A percentile compares a stretch with the other conserved stretches of the same genome.
These are phyloP conservation scores for Abrus precatorius DNA, from an alignment of 306 rosid species.

Conservation along the genomic window DNA sequence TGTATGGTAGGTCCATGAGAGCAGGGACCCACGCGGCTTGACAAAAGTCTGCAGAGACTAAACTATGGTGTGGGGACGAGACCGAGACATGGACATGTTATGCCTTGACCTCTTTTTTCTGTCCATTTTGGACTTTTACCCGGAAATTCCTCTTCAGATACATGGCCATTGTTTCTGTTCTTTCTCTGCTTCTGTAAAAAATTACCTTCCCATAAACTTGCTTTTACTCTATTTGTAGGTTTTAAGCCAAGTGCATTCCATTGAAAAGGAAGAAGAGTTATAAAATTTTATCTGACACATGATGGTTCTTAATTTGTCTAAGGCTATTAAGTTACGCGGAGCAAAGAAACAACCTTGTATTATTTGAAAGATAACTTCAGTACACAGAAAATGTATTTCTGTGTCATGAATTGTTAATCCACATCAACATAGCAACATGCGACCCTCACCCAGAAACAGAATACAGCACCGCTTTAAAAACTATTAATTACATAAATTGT, in stretches of 20 bases:
- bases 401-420: no score
- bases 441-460: no score
- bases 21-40: slow-evolving; percentile 78
- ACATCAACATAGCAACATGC: background rate
- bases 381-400: background rate
- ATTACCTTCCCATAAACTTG: background rate
- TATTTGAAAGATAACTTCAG: background rate
- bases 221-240: background rate
- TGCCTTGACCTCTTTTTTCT: slow-evolving; percentile 41
- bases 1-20: slow-evolving; percentile 7
- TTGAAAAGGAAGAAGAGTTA: background rate
- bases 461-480: no score
- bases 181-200: background rate
- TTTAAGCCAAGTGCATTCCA: background rate
- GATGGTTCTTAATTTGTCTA: background rate
- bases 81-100: background rate
- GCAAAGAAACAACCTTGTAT: background rate
- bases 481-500: no score
- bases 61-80: slow-evolving; percentile 19
- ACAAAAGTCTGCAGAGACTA: slow-evolving; percentile 39
- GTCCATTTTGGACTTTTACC: slow-evolving; percentile 55
- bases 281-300: background rate
- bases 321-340: background rate
- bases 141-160: slow-evolving; percentile 49
- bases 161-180: slow-evolving; percentile 6